phyloP scores from a whole-genome alignment of 2,329 filamentous ascomycete species.

The Trichoderma semiorbis region DNA sequence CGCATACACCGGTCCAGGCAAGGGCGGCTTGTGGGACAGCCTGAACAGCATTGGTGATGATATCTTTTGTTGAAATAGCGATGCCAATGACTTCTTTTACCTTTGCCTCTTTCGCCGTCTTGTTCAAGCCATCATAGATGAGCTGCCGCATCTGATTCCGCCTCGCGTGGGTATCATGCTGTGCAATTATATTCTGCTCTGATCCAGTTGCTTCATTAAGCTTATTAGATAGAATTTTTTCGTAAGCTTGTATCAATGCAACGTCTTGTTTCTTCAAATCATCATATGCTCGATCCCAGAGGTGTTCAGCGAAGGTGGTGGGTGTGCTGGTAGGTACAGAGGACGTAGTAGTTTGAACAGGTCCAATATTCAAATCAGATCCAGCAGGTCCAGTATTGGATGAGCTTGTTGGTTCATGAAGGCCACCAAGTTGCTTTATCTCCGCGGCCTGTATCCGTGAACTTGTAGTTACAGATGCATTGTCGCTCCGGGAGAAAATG shows the following conservation, averaged over 20 bases:
- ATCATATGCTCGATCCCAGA: conserved; percentile 26
- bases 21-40: conserved; percentile 33
- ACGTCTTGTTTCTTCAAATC: conserved; percentile 20
- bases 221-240: conserved; percentile 21
- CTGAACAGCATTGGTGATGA: conserved; percentile 21
- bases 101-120: conserved; percentile 26
- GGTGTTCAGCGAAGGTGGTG: not conserved
- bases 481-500: not conserved
- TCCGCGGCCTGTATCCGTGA: too few relatives aligned
- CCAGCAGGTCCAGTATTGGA: not conserved
- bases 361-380: not conserved
- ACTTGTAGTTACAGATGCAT: too few relatives aligned
- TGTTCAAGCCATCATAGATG: conserved; percentile 28
- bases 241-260: conserved; percentile 22
- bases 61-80: not conserved
- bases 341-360: too few relatives aligned
- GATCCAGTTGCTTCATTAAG: conserved; percentile 8
- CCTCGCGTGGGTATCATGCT: not conserved
- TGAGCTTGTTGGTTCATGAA: not conserved
- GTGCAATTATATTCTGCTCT: conserved; percentile 3
- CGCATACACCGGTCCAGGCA: conserved; percentile 36
- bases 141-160: conserved; percentile 31
- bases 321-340: not conserved
- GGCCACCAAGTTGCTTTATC: not conserved
- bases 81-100: conserved; percentile 27